Conservation (phyloP, 177 flowering plant genomes). For the Vitis hybrid region DNA sequence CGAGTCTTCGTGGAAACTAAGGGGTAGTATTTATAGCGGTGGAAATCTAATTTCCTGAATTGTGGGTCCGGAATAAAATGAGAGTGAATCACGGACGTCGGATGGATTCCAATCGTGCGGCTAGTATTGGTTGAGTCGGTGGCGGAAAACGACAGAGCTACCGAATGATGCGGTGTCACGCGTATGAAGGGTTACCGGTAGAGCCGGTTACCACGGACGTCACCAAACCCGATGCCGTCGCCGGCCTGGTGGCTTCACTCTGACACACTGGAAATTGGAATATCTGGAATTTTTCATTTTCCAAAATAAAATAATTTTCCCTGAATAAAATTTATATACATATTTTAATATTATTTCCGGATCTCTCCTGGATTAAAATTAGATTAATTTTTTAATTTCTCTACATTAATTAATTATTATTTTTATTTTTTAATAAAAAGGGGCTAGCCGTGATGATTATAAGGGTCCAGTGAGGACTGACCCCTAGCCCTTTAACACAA, state of each 20-base stretch:
- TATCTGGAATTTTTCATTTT: too few species aligned
- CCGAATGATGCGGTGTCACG: not conserved
- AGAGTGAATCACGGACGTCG: not conserved
- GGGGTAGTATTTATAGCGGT: not conserved
- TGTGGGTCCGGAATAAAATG: not conserved
- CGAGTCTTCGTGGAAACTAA: not conserved
- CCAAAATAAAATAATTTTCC: too few species aligned
- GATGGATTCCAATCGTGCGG: not conserved
- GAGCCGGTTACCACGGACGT: not conserved
- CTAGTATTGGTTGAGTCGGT: slow-evolving; percentile 1
- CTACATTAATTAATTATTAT: not conserved
- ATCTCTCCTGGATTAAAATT: too few species aligned
- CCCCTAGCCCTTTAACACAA: too few species aligned
- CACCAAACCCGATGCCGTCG: not conserved
- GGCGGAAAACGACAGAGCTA: not conserved
- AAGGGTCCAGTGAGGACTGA: too few species aligned
- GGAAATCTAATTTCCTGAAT: too few species aligned
- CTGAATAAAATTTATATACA: not conserved
- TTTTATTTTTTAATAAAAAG: too few species aligned
- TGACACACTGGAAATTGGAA: too few species aligned
- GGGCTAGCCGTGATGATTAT: too few species aligned
- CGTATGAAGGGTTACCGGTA: not conserved
- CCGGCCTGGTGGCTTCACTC: too few species aligned
- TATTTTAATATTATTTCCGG: too few species aligned
- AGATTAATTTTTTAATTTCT: too few species aligned